Base-by-base conservation (phyloP, 768 basidiomycete species). In the Trametes meyenii region DNA sequence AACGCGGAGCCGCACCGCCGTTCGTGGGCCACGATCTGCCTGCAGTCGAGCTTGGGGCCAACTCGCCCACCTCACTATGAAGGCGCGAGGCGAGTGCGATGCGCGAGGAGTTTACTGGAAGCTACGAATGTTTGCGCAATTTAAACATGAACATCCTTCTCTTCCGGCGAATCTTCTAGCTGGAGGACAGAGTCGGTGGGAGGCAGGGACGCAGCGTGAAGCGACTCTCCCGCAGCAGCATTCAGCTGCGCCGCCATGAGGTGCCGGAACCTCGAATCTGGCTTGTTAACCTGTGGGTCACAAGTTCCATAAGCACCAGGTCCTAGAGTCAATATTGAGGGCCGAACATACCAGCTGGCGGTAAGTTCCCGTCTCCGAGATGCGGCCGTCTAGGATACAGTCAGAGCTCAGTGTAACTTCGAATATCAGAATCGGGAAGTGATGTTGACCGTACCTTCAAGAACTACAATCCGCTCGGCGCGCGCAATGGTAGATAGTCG, bases 171-270 rank as follows among this genome's bases (percentile, higher is more conserved):
- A n/a, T 16, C 57, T 13, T 48, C 55, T 24, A 29, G 14, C 2
- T 26, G 14, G 48, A 17, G 7, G 17, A 26, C 7, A 13, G 48
- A 14, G 17, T 29, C 29, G 6, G 40, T 13, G 1, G 39, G 26
- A 14, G 21, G 21, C 8, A 33, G 24, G 21, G 38, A 17, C n/a
- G 26, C 49, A 8, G 57, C 12, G n/a, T 26, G 17, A 13, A 58
- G 57, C 46, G 60, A 49, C 23, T 69, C 71, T 19, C 66, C 66
- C 2, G 65, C 66, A 1, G 76, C 78, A 5, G 89, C 83, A 60
- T 77, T 83, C 46, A 96, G 77, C 70, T 97, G 95, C 3, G 94
- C 92, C 23, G 92, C 91, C 94, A 97, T 95, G 49, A 97, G 81
- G 8, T 79, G 77, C 12, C 93, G 83, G 81, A 97, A 97, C 55